phyloP scores from a whole-genome alignment of 192 early-diverging fungal genomes.

The Allomyces macrogynus region DNA sequence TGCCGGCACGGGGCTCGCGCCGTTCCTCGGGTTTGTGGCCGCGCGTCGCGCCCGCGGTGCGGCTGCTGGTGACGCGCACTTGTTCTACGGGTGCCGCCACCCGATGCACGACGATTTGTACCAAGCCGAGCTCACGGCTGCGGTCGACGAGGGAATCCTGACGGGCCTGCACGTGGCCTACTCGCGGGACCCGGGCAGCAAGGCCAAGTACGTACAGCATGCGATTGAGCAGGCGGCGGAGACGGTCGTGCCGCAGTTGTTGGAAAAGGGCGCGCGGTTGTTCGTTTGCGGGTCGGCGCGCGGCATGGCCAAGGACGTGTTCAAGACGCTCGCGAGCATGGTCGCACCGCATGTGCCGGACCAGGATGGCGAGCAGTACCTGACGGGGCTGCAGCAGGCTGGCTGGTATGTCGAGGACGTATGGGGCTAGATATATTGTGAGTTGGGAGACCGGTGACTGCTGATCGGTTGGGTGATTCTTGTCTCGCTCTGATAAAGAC shows the following conservation, averaged over 20 bases:
- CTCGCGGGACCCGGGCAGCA: constrained; percentile 4
- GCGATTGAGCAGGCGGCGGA: constrained; percentile 1
- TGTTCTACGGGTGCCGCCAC: constrained; percentile 3
- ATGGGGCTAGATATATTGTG: constrained; percentile 13
- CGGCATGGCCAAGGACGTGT: constrained; percentile 11
- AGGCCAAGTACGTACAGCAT: constrained; percentile 5
- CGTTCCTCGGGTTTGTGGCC: constrained; percentile 3
- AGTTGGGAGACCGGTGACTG: too few relatives aligned
- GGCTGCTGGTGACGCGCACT: background rate
- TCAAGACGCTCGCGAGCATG: constrained; percentile 4
- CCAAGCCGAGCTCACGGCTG: background rate
- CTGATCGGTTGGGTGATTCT: too few relatives aligned
- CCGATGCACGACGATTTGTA: background rate
- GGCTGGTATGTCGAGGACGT: constrained; percentile 11
- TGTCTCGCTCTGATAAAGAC: too few relatives aligned
- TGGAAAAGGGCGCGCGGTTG: constrained; percentile 1
- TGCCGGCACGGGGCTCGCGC: constrained; percentile 4
- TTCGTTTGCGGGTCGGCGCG: constrained; percentile 10
- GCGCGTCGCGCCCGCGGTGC: background rate
- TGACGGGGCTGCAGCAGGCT: constrained; percentile 1
- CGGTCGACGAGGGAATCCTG: constrained; percentile 1
- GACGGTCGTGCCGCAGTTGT: background rate
- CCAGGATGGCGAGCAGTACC: constrained; percentile 1
- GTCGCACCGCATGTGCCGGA: constrained; percentile 1
- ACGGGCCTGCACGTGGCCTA: constrained; percentile 5